Conservation (phyloP, 2,329 filamentous ascomycete genomes). For the Monosporascus sp. region DNA sequence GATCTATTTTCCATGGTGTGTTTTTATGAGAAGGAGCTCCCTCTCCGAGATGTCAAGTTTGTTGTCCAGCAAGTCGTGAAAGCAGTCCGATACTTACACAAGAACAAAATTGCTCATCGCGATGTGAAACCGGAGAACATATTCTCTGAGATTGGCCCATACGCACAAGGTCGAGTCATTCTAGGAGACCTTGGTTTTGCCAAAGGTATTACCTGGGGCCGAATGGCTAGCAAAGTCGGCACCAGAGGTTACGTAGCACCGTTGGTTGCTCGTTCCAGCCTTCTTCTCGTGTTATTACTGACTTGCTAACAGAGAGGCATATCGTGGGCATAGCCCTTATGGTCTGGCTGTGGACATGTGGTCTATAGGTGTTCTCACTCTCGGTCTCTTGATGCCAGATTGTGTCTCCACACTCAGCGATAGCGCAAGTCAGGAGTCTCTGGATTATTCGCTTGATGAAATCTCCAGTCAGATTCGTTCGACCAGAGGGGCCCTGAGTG, state of each 20-base stretch:
- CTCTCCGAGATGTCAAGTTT: constrained; percentile 37
- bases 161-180: constrained; percentile 39
- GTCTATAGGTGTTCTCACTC: constrained; percentile 43
- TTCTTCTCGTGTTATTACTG: background rate
- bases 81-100: constrained; percentile 43
- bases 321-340: constrained; percentile 21
- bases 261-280: constrained; percentile 30
- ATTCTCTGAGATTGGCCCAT: constrained; percentile 41
- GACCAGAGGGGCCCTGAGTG: constrained; percentile 8
- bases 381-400: constrained; percentile 25
- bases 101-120: constrained; percentile 45
- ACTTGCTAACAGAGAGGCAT: constrained; percentile 34
- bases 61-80: constrained; percentile 44
- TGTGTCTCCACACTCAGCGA: constrained; percentile 15
- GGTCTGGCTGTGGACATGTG: constrained; percentile 43
- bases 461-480: constrained; percentile 3
- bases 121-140: constrained; percentile 49
- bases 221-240: constrained; percentile 41
- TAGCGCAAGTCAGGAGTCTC: constrained; percentile 15
- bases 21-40: constrained; percentile 31
- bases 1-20: constrained; percentile 44
- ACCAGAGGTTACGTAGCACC: constrained; percentile 45
- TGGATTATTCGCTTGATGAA: constrained; percentile 12
- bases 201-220: constrained; percentile 34
- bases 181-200: constrained; percentile 50